These are phyloP conservation scores for Baudoinia panamericana DNA, from an alignment of 495 filamentous ascomycete species.

Conservation along the genomic window DNA sequence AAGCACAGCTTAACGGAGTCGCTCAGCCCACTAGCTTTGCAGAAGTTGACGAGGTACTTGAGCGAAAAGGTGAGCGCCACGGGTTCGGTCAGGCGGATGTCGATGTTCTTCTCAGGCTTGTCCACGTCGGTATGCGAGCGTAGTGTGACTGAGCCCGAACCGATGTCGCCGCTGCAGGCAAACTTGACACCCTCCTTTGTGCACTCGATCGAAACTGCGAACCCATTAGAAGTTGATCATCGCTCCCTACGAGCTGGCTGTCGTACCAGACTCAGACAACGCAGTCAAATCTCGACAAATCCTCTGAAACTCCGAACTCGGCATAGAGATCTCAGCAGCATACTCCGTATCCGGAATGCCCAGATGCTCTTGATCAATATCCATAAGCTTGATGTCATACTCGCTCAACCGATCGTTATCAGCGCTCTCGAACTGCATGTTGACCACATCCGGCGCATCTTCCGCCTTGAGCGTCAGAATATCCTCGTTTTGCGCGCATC, in stretches of 20 bases:
- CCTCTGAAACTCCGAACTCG: slow-evolving; percentile 77
- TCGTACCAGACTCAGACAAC: slow-evolving; percentile 81
- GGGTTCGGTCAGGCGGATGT: slow-evolving; percentile 82
- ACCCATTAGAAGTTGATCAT: not conserved
- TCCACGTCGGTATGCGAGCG: slow-evolving; percentile 83
- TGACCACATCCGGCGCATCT: slow-evolving; percentile 87
- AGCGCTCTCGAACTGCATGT: slow-evolving; percentile 86
- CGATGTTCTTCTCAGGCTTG: slow-evolving; percentile 72
- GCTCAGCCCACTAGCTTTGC: slow-evolving; percentile 85
- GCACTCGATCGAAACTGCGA: slow-evolving; percentile 81
- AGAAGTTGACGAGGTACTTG: slow-evolving; percentile 99
- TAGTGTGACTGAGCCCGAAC: slow-evolving; percentile 83
- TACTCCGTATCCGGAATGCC: slow-evolving; percentile 98
- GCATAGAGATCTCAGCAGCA: slow-evolving; percentile 81
- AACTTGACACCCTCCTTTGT: slow-evolving; percentile 97
- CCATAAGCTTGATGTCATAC: slow-evolving; percentile 99
- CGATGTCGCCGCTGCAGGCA: slow-evolving; percentile 85
- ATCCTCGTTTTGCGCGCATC: slow-evolving; percentile 87
- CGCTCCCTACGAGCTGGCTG: not conserved
- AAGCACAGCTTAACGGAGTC: slow-evolving; percentile 75
- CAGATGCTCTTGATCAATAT: slow-evolving; percentile 98
- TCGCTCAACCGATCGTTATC: slow-evolving; percentile 86
- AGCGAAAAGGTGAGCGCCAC: slow-evolving; percentile 95
- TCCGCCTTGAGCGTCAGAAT: slow-evolving; percentile 94
- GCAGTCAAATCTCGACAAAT: slow-evolving; percentile 85